A percentile compares a stretch with the other conserved stretches of the same genome.
phyloP scores from a whole-genome alignment of 2,329 filamentous ascomycete species.

The Kalmusia sp. region DNA sequence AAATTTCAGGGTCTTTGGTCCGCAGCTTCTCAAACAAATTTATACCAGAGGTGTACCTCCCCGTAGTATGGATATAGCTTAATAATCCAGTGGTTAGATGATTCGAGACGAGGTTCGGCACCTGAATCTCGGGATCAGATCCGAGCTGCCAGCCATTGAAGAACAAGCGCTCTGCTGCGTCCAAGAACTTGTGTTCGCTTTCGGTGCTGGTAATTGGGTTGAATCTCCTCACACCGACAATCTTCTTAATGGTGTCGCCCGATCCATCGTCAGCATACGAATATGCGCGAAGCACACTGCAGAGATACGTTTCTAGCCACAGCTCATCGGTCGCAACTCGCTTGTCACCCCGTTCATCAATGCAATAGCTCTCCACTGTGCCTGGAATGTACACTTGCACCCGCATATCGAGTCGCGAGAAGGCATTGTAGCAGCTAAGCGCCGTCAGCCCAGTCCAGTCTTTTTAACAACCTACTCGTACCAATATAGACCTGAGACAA shows the following conservation, averaged over 20 bases:
- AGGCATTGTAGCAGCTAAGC: conserved; percentile 92
- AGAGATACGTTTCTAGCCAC: conserved; percentile 97
- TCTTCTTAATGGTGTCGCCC: conserved; percentile 93
- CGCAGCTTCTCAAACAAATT: conserved; percentile 97
- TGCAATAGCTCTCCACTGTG: conserved; percentile 94
- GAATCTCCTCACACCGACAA: conserved; percentile 95
- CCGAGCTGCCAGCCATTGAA: conserved; percentile 96
- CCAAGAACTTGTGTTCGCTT: conserved; percentile 93
- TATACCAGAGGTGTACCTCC: conserved; percentile 91
- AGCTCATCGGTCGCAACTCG: conserved; percentile 90
- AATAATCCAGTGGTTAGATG: conserved; percentile 92
- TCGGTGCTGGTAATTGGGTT: conserved; percentile 99
- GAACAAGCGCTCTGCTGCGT: conserved; percentile 92
- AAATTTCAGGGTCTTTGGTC: conserved; percentile 89
- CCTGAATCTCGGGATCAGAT: conserved; percentile 95
- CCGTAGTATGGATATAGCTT: conserved; percentile 94
- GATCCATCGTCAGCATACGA: conserved; percentile 96
- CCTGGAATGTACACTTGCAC: conserved; percentile 97
- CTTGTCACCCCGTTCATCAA: conserved; percentile 96
- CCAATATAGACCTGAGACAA: conserved; percentile 95
- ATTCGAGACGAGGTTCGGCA: conserved; percentile 95
- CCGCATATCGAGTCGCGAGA: conserved; percentile 96
- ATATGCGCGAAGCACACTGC: conserved; percentile 91
- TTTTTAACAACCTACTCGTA: conserved; percentile 50
- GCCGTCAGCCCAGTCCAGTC: conserved; percentile 36